Percentiles rank a stretch among this genome's conserved stretches.
Evolutionary conservation across 2,329 filamentous ascomycete genomes (phyloP).

Genomic region (Ceratocystiopsis minuta): DNA sequence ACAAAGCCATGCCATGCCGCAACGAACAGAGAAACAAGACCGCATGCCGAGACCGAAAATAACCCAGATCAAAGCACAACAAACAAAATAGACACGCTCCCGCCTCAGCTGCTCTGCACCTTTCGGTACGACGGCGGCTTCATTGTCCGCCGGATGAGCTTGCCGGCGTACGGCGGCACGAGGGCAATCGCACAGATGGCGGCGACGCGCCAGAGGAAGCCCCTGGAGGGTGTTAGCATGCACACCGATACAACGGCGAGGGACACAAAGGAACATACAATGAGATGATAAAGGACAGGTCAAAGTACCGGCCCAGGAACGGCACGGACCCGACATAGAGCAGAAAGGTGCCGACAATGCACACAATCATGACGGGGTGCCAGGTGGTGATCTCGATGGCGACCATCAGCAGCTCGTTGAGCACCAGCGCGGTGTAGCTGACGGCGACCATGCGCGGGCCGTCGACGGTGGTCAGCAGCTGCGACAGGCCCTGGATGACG

Average conservation of each 20-base stretch:
- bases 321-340: slow-evolving; percentile 72
- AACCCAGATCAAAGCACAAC: background rate
- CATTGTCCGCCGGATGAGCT: slow-evolving; percentile 67
- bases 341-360: slow-evolving; percentile 63
- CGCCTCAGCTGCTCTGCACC: slow-evolving; percentile 44
- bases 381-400: slow-evolving; percentile 92
- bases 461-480: slow-evolving; percentile 68
- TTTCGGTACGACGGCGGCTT: slow-evolving; percentile 91
- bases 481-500: slow-evolving; percentile 86
- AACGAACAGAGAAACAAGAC: background rate
- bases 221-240: slow-evolving; percentile 27
- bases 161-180: slow-evolving; percentile 72
- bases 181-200: slow-evolving; percentile 67
- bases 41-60: background rate
- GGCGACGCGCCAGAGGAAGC: slow-evolving; percentile 73
- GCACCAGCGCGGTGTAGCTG: slow-evolving; percentile 74
- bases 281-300: slow-evolving; percentile 60
- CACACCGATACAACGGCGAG: background rate
- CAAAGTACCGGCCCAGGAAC: slow-evolving; percentile 79
- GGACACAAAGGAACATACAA: slow-evolving; percentile 25
- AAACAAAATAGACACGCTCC: background rate
- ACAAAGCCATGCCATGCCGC: background rate
- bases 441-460: slow-evolving; percentile 67
- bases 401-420: slow-evolving; percentile 96
- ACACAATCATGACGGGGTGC: slow-evolving; percentile 82